A percentile compares a stretch with the other conserved stretches of the same genome.
phyloP scores from a whole-genome alignment of 2,329 filamentous ascomycete genomes.

The Meredithiella fracta region DNA sequence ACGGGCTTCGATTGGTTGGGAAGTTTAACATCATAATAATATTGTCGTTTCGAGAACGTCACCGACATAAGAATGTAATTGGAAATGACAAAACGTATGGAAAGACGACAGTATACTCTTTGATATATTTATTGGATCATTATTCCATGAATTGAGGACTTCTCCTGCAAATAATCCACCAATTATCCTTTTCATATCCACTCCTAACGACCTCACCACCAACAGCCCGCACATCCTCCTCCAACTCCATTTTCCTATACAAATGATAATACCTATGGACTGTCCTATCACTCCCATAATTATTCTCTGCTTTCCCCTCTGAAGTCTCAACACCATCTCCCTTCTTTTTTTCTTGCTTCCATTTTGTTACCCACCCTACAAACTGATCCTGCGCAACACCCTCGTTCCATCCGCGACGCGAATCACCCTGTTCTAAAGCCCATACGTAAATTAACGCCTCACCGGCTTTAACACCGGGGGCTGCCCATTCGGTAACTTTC shows the following conservation, averaged over 20 bases:
- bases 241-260: conserved; percentile 73
- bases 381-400: conserved; percentile 76
- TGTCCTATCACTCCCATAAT: conserved; percentile 29
- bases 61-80: too few species aligned
- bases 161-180: conserved; percentile 61
- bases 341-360: conserved; percentile 16
- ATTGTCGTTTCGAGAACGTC: too few species aligned
- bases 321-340: background rate
- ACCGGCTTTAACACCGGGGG: conserved; percentile 24
- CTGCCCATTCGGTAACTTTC: conserved; percentile 18
- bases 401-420: conserved; percentile 77
- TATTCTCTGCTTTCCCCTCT: background rate
- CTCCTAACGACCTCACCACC: conserved; percentile 61
- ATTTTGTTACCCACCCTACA: conserved; percentile 77
- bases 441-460: conserved; percentile 77
- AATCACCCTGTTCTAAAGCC: conserved; percentile 82
- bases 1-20: too few species aligned
- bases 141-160: background rate
- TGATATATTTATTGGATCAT: background rate
- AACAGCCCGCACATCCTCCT: conserved; percentile 56
- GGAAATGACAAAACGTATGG: too few species aligned
- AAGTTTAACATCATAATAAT: too few species aligned
- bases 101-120: background rate
- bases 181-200: conserved; percentile 95
- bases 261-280: conserved; percentile 92